phyloP scores from a whole-genome alignment of 2,329 filamentous ascomycete species.

The Cryphonectria radicalis region DNA sequence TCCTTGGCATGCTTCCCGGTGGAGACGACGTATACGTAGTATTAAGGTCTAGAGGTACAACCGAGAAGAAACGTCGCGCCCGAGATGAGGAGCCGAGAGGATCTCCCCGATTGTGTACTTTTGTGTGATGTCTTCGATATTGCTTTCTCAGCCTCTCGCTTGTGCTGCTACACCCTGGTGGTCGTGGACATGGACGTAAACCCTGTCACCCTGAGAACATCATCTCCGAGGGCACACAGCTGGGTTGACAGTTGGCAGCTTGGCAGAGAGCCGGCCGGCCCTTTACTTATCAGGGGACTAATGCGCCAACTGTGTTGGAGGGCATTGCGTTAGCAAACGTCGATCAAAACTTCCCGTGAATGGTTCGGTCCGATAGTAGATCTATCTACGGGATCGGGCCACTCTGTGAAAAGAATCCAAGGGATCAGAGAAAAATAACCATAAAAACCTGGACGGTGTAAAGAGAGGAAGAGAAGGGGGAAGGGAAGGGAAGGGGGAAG shows the following conservation, averaged over 20 bases:
- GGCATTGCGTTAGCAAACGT: not conserved
- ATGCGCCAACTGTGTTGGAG: not conserved
- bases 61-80: not conserved
- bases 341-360: slow-evolving; percentile 3
- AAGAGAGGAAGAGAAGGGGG: not conserved
- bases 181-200: not conserved
- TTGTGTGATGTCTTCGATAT: not conserved
- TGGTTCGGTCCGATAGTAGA: slow-evolving; percentile 17
- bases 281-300: not conserved
- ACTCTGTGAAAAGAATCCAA: not conserved
- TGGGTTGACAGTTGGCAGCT: not conserved
- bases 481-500: not conserved
- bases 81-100: not conserved
- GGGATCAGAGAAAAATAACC: not conserved
- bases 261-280: not conserved
- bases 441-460: not conserved
- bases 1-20: not conserved
- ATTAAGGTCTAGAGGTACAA: not conserved
- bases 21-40: not conserved
- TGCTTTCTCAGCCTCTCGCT: not conserved
- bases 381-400: slow-evolving; percentile 17
- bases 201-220: not conserved
- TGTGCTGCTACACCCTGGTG: not conserved
- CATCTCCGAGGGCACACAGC: not conserved
- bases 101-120: not conserved